Evolutionary conservation across 1,284 basidiomycete species (phyloP), one percentile per base, ranked within the genome.

Genomic region (Malassezia yamatoensis): DNA sequence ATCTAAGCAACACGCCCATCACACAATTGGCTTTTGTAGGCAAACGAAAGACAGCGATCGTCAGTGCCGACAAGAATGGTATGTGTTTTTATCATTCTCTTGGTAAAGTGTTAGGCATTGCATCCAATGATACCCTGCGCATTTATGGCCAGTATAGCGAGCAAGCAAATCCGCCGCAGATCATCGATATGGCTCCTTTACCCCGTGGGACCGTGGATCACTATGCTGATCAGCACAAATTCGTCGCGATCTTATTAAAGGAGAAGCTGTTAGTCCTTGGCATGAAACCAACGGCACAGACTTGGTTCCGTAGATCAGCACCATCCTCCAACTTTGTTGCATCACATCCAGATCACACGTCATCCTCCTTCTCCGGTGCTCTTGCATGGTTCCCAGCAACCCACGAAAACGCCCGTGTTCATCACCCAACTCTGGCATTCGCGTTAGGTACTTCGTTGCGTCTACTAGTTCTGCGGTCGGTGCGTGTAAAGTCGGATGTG

Each of bases 51-150:
- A 98, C 94, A 0, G 90, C 90, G 2, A 82, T 98, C 49, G 83
- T 96, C 36, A 87, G 86, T 10, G 88, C 89, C 1, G 94, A 98
- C 73, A 87, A 91, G 58, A 79, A 83, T 59, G 94, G 94, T 0
- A 80, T 96, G 4, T 87, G 89, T 0, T 98, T 99, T 77, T 96
- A 90, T 75, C 93, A 96, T 76, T 88, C 86, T 51, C 79, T 99
- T 2, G 91, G 94, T 16, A 91, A 89, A 69, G 86, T 98, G 7
- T 80, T 98, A 16, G 96, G 96, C 60, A 86, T 99, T 13, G 90
- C 94, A 52, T 91, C 90, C 9, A 86, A 87, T 40, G 94, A 99
- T 73, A 90, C 89, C 11, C 81, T 98, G 36, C 84, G 94, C 13
- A 88, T 99, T 59, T 81, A 96, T 5, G 94, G 94, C 0, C 86